Percentiles rank a stretch among this genome's conserved stretches.
These are phyloP conservation scores for Urostyla sp. DNA, from an alignment of 73 alveolate genomes.

Conservation along the genomic window DNA sequence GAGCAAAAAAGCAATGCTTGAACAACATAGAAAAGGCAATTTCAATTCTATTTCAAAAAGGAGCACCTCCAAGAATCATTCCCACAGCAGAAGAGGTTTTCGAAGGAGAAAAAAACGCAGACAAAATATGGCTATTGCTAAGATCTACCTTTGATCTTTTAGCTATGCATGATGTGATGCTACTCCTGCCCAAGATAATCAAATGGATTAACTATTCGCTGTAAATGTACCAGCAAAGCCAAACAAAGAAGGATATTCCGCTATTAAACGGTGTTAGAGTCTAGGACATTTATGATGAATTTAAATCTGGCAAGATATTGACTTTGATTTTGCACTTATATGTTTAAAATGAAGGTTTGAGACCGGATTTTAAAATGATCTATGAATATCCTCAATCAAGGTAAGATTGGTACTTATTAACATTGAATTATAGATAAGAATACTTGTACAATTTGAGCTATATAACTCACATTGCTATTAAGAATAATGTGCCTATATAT, in stretches of 20 bases:
- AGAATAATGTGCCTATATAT: slow-evolving; percentile 53
- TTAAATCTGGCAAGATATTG: slow-evolving; percentile 21
- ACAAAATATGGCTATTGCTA: slow-evolving; percentile 33
- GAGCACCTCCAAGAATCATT: slow-evolving; percentile 45
- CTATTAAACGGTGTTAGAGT: background rate
- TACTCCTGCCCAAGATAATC: background rate
- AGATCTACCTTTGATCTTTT: slow-evolving; percentile 26
- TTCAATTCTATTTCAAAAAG: slow-evolving; percentile 25
- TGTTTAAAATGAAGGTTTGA: background rate
- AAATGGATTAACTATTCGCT: slow-evolving; percentile 29
- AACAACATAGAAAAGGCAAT: slow-evolving; percentile 56
- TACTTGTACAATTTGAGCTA: slow-evolving; percentile 5
- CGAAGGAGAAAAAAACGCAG: slow-evolving; percentile 49
- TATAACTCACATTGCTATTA: slow-evolving; percentile 1
- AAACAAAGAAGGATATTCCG: background rate
- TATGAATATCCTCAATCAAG: slow-evolving; percentile 30
- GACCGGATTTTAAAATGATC: slow-evolving; percentile 41
- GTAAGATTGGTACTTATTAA: background rate
- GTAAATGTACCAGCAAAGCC: background rate
- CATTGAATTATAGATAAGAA: background rate
- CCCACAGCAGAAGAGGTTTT: slow-evolving; percentile 54
- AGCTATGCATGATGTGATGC: slow-evolving; percentile 51
- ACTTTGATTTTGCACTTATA: slow-evolving; percentile 4
- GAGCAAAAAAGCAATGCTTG: slow-evolving; percentile 36
- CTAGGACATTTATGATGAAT: slow-evolving; percentile 41